Percentiles rank a stretch among this genome's conserved stretches.
phyloP scores from a whole-genome alignment of 352 stramenopile species.

The Phytophthora colocasiae region DNA sequence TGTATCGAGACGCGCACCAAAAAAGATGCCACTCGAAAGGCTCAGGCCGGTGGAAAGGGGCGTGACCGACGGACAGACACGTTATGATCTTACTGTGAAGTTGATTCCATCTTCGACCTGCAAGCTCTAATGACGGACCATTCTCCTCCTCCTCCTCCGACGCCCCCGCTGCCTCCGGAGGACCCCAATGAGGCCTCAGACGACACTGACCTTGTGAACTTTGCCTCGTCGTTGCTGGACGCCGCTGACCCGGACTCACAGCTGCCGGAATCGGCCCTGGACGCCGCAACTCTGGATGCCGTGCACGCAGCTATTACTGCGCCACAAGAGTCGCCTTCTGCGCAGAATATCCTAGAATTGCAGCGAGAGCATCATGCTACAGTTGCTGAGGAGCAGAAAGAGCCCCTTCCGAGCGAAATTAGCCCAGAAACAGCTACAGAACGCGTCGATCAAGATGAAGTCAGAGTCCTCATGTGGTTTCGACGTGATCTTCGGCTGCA shows the following conservation, averaged over 20 bases:
- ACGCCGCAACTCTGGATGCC: conserved; percentile 48
- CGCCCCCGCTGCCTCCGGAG: conserved; percentile 2
- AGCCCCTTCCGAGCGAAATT: conserved; percentile 8
- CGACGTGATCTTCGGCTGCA: conserved; percentile 96
- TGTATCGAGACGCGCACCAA: too few species aligned
- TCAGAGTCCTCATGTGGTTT: conserved; percentile 91
- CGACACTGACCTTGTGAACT: conserved; percentile 49
- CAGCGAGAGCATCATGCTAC: not conserved
- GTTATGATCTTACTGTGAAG: too few species aligned
- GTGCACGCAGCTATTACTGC: conserved; percentile 45
- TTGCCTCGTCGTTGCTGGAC: conserved; percentile 50
- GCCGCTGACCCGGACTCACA: conserved; percentile 38
- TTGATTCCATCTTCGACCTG: conserved; percentile 10
- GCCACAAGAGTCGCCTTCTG: conserved; percentile 4
- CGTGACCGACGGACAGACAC: too few species aligned
- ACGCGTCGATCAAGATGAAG: conserved; percentile 23
- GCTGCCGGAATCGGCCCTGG: conserved; percentile 33
- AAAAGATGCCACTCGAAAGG: too few species aligned
- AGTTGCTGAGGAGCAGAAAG: not conserved
- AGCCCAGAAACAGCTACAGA: not conserved
- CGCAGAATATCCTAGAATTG: not conserved
- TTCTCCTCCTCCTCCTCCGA: conserved; percentile 4
- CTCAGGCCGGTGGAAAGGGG: too few species aligned
- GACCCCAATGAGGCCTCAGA: conserved; percentile 14
- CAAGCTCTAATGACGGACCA: conserved; percentile 30